These are phyloP conservation scores for Solanum tacnaense DNA, from an alignment of 257 asterid genomes.

Conservation along the genomic window DNA sequence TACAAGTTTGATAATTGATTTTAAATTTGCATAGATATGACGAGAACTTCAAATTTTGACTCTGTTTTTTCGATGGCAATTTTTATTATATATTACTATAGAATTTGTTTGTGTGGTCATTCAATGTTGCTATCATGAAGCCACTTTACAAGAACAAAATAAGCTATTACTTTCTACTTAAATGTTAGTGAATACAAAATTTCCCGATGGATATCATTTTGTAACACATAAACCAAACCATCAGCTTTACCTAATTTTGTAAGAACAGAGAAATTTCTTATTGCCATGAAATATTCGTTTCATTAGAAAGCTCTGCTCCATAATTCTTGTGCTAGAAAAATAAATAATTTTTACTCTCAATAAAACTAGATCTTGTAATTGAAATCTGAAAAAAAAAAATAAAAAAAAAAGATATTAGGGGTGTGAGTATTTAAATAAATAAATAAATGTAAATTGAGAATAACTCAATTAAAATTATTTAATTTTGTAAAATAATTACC, in stretches of 20 bases:
- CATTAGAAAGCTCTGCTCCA: no score
- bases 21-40: not conserved
- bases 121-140: not conserved
- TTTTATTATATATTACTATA: no score
- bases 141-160: not conserved
- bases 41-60: no score
- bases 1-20: not conserved
- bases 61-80: no score
- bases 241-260: not conserved
- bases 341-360: no score
- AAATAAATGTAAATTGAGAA: no score
- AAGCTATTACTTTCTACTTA: not conserved
- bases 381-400: not conserved
- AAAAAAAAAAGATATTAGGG: no score
- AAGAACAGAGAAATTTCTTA: not conserved
- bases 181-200: not conserved
- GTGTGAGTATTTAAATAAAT: no score
- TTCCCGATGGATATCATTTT: no score
- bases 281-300: no score
- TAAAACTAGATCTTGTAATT: not conserved
- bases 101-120: not conserved
- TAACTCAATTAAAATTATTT: no score
- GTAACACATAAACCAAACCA: not conserved
- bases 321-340: not conserved
- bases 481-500: not conserved